Evolutionary conservation across 2,329 filamentous ascomycete genomes (phyloP), one percentile per base, ranked within the genome.

Genomic region (Cryphonectria parasitica): DNA sequence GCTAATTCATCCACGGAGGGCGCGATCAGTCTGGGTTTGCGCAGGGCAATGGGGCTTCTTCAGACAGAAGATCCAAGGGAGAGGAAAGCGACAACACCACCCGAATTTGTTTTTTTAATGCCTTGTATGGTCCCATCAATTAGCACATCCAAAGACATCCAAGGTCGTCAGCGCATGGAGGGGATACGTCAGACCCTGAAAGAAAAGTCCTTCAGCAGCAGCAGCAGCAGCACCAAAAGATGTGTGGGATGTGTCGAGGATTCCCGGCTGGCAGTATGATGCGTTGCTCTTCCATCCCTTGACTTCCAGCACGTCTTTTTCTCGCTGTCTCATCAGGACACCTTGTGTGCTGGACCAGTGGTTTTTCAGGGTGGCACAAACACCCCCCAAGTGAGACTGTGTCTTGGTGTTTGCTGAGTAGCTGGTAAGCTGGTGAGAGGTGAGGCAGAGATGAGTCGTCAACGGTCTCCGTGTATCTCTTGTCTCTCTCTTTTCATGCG

Each of bases 241-340:
- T n/a, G n/a, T n/a, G n/a, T 39, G 36, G 45, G 22, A 22, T 49
- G 22, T 49, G 19, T 49, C 43, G 43, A n/a, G 45, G 45, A n/a
- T 49, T 45, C 17, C 43, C 43, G 43, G 43, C 43, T 45, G 43
- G 22, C 43, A 22, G 43, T 17, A 49, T 49, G 45, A 49, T 49
- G 45, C 45, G 45, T n/a, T 49, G 45, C 45, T 11, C 4, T 19
- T 31, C 54, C 28, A 28, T 58, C 54, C 54, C 54, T 58, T 31
- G 54, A 28, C 54, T 31, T 58, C 25, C 13, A 58, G 28, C 54
- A 58, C n/a, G 28, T 28, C 25, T 31, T 15, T 28, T 13, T 28
- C 8, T 54, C n/a, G n/a, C 63, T 64, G 63, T 64, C 63, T 64
- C 63, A 41, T 52, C 64, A 22, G 45, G 64, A 54, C 49, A 66